These are phyloP conservation scores for Crotalaria pallida DNA, from an alignment of 306 rosid species.

Conservation along the genomic window DNA sequence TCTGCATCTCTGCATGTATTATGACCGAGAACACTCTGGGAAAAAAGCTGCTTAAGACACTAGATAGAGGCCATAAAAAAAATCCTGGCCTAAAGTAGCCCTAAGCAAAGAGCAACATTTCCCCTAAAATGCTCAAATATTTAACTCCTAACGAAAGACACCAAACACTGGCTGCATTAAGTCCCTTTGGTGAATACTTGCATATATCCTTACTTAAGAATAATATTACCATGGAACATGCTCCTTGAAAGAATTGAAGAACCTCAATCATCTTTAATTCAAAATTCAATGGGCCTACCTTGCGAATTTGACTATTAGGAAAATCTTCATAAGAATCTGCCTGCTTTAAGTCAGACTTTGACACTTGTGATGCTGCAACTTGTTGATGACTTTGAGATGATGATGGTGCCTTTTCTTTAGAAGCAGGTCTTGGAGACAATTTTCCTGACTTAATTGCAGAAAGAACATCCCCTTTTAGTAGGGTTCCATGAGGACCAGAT, in stretches of 20 bases:
- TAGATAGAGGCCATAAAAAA: neutral
- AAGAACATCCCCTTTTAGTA: conserved; percentile 91
- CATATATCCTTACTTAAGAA: conserved; percentile 2
- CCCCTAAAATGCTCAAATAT: neutral
- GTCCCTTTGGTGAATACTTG: neutral
- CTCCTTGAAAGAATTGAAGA: conserved; percentile 8
- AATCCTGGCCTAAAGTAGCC: neutral
- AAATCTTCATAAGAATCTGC: conserved; percentile 74
- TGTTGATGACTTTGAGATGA: conserved; percentile 44
- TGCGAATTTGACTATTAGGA: conserved; percentile 89
- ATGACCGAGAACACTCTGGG: neutral
- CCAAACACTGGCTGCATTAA: neutral
- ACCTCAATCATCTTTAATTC: neutral
- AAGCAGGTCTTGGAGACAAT: conserved; percentile 43
- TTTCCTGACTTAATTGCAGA: conserved; percentile 77
- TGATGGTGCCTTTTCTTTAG: conserved; percentile 52
- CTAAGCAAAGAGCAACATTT: neutral
- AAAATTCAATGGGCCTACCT: conserved; percentile 46
- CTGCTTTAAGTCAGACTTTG: conserved; percentile 46
- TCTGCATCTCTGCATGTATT: neutral
- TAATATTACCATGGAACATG: conserved; percentile 1
- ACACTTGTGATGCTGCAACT: conserved; percentile 36
- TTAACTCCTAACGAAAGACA: conserved; percentile 6
- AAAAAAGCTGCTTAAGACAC: neutral
- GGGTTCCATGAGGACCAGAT: conserved; percentile 76